Percentiles rank a stretch among this genome's conserved stretches.
Evolutionary conservation across 805 yeast species (phyloP).

Genomic region (Candida anglica): DNA sequence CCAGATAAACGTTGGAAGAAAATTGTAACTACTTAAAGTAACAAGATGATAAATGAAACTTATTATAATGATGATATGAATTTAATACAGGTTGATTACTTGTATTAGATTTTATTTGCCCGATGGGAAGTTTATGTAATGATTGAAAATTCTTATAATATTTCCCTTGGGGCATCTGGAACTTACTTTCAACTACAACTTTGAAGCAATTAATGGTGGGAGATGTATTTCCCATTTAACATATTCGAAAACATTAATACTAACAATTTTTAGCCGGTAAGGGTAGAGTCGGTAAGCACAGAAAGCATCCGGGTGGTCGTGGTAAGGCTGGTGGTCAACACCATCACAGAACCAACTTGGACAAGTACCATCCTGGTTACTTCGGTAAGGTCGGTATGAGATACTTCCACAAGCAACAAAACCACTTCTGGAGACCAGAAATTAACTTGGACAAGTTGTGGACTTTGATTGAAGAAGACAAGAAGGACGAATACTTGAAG

Average conservation of each 20-base stretch:
- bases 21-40: too few species aligned
- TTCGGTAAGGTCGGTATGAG: conserved; percentile 99
- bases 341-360: conserved; percentile 99
- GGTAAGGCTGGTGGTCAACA: conserved; percentile 99
- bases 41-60: too few species aligned
- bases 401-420: conserved; percentile 94
- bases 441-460: conserved; percentile 98
- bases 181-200: too few species aligned
- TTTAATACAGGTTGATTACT: too few species aligned
- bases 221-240: too few species aligned
- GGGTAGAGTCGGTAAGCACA: conserved; percentile 99
- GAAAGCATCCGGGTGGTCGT: conserved; percentile 99
- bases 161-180: too few species aligned
- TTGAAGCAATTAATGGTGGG: too few species aligned
- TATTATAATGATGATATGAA: too few species aligned
- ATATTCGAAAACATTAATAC: too few species aligned
- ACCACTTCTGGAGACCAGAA: conserved; percentile 97
- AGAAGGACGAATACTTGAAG: conserved; percentile 90
- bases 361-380: conserved; percentile 99
- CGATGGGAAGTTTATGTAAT: too few species aligned
- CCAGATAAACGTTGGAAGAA: neutral
- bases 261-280: conserved; percentile 81
- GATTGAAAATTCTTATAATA: too few species aligned
- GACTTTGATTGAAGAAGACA: conserved; percentile 91
- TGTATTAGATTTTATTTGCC: too few species aligned